Evolutionary conservation across 768 basidiomycete species (phyloP).

Genomic region (Hypsizygus marmoreus): DNA sequence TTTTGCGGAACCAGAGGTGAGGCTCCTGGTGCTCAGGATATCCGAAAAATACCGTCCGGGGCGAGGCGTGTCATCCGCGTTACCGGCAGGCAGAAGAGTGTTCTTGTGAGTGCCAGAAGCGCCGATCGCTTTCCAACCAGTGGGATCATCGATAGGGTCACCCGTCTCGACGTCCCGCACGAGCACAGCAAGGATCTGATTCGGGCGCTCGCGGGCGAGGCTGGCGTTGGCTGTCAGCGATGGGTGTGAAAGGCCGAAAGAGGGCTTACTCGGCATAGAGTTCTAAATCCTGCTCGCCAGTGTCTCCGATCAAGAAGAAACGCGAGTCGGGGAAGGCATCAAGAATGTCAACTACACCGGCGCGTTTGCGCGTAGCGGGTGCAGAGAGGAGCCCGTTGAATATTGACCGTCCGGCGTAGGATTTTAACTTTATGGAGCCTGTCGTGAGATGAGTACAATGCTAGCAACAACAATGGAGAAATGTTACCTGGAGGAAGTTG

Average conservation of each 20-base stretch:
- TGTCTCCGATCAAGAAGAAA: constrained; percentile 90
- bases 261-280: constrained; percentile 69
- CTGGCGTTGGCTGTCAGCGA: constrained; percentile 20
- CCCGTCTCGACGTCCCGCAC: constrained; percentile 70
- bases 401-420: constrained; percentile 81
- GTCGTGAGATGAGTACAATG: constrained; percentile 1
- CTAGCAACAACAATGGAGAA: not conserved
- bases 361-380: constrained; percentile 81
- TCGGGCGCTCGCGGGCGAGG: constrained; percentile 67
- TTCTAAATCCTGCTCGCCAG: constrained; percentile 94
- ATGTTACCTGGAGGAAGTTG: constrained; percentile 62
- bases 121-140: constrained; percentile 45
- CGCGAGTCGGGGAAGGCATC: constrained; percentile 69
- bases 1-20: not conserved
- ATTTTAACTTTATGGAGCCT: constrained; percentile 82
- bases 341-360: constrained; percentile 76
- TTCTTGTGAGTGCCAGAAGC: constrained; percentile 23
- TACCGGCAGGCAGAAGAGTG: not conserved
- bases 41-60: constrained; percentile 12
- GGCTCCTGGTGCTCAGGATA: constrained; percentile 6
- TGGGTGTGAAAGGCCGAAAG: not conserved
- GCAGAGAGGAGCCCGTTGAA: constrained; percentile 83
- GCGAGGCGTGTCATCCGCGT: constrained; percentile 9
- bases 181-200: constrained; percentile 77
- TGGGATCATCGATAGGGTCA: constrained; percentile 62